Evolutionary conservation across 495 filamentous ascomycete species (phyloP).

Genomic region (Jackrogersella multiformis): DNA sequence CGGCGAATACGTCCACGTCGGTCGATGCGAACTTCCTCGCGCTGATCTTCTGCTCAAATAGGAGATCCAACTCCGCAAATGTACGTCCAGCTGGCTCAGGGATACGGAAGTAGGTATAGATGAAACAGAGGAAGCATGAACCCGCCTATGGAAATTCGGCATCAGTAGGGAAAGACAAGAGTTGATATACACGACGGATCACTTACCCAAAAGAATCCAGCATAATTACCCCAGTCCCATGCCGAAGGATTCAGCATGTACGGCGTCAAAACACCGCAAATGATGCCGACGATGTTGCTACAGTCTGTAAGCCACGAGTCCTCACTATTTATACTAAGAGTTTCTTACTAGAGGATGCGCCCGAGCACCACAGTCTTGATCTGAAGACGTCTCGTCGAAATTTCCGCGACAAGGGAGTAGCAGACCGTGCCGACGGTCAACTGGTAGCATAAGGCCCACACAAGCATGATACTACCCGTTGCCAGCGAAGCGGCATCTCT

Average conservation of each 20-base stretch:
- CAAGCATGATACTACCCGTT: constrained; percentile 74
- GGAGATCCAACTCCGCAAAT: constrained; percentile 77
- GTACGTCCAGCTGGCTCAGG: constrained; percentile 76
- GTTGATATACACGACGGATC: neutral
- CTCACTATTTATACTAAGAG: too few species aligned
- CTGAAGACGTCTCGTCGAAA: constrained; percentile 76
- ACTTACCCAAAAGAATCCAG: constrained; percentile 83
- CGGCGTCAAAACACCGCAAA: constrained; percentile 74
- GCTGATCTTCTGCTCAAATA: constrained; percentile 71
- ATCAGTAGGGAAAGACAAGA: neutral
- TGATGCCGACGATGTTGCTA: constrained; percentile 35
- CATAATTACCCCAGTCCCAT: constrained; percentile 79
- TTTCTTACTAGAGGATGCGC: constrained; percentile 69
- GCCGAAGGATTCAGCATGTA: constrained; percentile 79
- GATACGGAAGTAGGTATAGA: constrained; percentile 79
- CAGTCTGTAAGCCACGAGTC: constrained; percentile 11
- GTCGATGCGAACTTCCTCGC: constrained; percentile 75
- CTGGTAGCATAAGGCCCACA: constrained; percentile 80
- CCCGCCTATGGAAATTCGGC: constrained; percentile 53
- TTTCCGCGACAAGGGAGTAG: constrained; percentile 79
- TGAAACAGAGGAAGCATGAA: constrained; percentile 74
- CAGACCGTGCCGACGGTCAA: constrained; percentile 80
- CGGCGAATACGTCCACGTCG: constrained; percentile 72
- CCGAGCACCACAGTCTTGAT: constrained; percentile 76
- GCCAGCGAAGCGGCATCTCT: constrained; percentile 67